Evolutionary conservation across 1,139 yeast genomes (phyloP).

Genomic region (Protomyces macrosporus): DNA sequence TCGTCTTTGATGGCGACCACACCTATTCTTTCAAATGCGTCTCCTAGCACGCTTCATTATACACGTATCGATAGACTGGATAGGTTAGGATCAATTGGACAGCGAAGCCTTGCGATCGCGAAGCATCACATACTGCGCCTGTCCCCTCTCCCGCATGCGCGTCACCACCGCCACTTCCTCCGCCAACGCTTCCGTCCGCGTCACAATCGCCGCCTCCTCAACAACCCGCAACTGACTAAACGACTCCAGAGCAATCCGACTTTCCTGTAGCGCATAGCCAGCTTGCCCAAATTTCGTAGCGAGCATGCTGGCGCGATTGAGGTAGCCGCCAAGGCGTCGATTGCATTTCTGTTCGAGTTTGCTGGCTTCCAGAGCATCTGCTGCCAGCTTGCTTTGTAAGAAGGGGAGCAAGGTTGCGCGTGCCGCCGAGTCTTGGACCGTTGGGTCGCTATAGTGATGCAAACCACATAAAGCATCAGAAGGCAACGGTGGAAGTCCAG

Average conservation of each 20-base stretch:
- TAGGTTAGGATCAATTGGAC: too few relatives aligned
- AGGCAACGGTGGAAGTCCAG: constrained; percentile 20
- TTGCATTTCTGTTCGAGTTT: constrained; percentile 41
- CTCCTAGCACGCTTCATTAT: background rate
- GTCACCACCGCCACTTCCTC: constrained; percentile 4
- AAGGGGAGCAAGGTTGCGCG: background rate
- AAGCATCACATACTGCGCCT: constrained; percentile 2
- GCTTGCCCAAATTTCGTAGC: constrained; percentile 25
- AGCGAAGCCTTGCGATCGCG: background rate
- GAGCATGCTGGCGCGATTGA: constrained; percentile 17
- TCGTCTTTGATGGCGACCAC: background rate
- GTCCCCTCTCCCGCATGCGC: background rate
- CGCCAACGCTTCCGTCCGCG: constrained; percentile 4
- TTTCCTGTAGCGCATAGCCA: constrained; percentile 17
- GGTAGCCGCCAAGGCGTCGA: constrained; percentile 41
- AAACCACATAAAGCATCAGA: constrained; percentile 12
- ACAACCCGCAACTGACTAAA: constrained; percentile 9
- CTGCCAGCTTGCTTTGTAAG: constrained; percentile 29
- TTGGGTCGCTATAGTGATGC: constrained; percentile 4
- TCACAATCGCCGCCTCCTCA: constrained; percentile 10
- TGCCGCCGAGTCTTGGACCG: background rate
- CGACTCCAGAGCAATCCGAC: constrained; percentile 12
- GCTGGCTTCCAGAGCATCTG: constrained; percentile 37
- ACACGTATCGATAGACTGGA: background rate
- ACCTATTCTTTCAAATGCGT: background rate